Evolutionary conservation across 352 stramenopile genomes (phyloP), one percentile per base, ranked within the genome.

Genomic region (Phytophthora tentaculata): DNA sequence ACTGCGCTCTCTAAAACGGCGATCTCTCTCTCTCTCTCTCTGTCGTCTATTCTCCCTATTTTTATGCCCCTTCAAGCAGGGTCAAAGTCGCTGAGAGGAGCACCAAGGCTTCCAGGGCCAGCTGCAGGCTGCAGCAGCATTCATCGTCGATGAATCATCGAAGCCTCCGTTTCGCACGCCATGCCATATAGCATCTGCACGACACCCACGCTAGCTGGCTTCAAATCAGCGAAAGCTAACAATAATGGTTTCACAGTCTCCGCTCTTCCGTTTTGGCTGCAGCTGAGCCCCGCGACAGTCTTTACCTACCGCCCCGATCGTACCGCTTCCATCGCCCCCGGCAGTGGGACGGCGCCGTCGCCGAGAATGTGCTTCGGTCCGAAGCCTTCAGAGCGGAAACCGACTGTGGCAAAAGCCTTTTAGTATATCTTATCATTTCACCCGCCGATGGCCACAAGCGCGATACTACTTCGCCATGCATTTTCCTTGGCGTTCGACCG

Each of bases 91-190:
- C 6, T 14, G 35, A 6, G 22, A 28, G 44, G 44, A 50, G 17
- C 19, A 50, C 14, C 35, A 12, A 1, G 10, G 35, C 6, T 19
- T n/a, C 35, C 14, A 14, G n/a, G 14, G 35, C 35, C 35, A 43
- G 35, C 14, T 24, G 54, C 55, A 72, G 39, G 35, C 14, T 24
- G 54, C 55, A 72, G 39, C 53, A 65, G 63, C 52, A 62, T 16
- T 19, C 53, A 60, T n/a, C n/a, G n/a, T n/a, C n/a, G n/a, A n/a
- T n/a, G n/a, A n/a, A n/a, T n/a, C n/a, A n/a, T 74, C 16, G 65
- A 71, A 77, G 45, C 62, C 59, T 63, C 53, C 53, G 57, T 76
- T 76, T 76, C 69, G 69, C 69, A 76, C 69, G 69, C 54, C 64
- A 76, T 43, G 52, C 17, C 53, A 73, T 67, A 56, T 60, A 61